phyloP scores from a whole-genome alignment of 768 basidiomycete species.

The Auricularia sp. region DNA sequence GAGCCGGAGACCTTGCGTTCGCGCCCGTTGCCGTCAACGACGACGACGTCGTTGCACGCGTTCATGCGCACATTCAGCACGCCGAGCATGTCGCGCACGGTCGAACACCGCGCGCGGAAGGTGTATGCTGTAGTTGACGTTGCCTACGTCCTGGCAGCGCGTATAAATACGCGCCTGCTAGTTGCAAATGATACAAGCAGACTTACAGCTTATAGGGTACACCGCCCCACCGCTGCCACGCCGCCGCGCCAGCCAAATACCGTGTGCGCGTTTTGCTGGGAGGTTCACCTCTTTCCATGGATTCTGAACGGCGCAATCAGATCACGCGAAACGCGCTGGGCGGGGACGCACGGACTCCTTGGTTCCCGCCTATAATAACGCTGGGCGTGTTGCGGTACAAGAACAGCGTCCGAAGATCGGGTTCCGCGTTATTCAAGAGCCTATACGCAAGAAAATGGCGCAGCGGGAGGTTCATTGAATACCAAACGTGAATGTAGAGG shows the following conservation, averaged over 20 bases:
- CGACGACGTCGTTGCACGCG: conserved; percentile 85
- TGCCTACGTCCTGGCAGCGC: conserved; percentile 75
- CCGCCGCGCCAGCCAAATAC: conserved; percentile 71
- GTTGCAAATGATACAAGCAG: neutral
- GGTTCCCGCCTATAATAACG: conserved; percentile 89
- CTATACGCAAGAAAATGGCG: no score
- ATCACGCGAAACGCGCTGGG: neutral
- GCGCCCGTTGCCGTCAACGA: conserved; percentile 26
- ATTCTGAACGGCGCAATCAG: conserved; percentile 50
- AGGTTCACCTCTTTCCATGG: conserved; percentile 97
- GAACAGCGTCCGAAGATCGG: conserved; percentile 62
- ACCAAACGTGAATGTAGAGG: no score
- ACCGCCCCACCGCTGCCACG: conserved; percentile 95
- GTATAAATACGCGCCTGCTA: neutral
- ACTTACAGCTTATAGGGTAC: conserved; percentile 89
- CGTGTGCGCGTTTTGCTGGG: conserved; percentile 35
- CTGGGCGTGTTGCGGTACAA: conserved; percentile 84
- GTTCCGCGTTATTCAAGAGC: conserved; percentile 28
- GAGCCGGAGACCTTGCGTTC: conserved; percentile 89
- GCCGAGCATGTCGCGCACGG: conserved; percentile 62
- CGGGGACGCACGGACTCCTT: conserved; percentile 23
- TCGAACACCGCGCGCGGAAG: conserved; percentile 75
- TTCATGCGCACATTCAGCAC: conserved; percentile 65
- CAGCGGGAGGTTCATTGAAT: no score
- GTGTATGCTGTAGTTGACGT: conserved; percentile 93